Percentiles rank a stretch among this genome's conserved stretches.
Evolutionary conservation across 139 green algal species (phyloP).

Genomic region (Yamagishiella unicocca): DNA sequence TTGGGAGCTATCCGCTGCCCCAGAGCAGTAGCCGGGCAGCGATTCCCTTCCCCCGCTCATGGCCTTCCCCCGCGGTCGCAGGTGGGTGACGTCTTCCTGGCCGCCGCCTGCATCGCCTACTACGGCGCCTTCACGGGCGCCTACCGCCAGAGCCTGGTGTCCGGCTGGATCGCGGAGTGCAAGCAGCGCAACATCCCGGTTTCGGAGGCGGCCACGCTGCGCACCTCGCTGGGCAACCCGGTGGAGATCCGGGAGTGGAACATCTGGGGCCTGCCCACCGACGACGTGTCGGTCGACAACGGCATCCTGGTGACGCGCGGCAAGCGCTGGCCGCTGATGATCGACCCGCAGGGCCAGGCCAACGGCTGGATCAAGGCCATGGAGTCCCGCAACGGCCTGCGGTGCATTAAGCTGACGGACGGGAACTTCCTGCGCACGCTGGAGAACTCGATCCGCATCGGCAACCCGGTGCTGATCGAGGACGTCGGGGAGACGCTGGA

Average conservation of each 20-base stretch:
- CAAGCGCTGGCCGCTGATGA: conserved; percentile 90
- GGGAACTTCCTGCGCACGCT: conserved; percentile 82
- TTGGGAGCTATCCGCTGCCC: too few species aligned
- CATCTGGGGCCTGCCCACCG: conserved; percentile 83
- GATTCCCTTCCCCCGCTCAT: background rate
- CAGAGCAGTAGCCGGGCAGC: too few species aligned
- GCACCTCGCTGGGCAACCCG: conserved; percentile 72
- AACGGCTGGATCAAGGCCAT: conserved; percentile 88
- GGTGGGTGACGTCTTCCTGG: conserved; percentile 81
- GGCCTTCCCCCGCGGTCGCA: background rate
- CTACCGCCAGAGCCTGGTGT: conserved; percentile 80
- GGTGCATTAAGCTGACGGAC: conserved; percentile 82
- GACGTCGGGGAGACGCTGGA: conserved; percentile 79
- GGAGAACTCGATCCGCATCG: conserved; percentile 85
- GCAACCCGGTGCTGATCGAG: conserved; percentile 66
- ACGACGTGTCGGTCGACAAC: conserved; percentile 86
- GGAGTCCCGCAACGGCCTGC: conserved; percentile 82
- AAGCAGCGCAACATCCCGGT: conserved; percentile 73
- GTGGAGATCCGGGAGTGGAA: conserved; percentile 88
- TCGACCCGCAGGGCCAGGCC: conserved; percentile 87
- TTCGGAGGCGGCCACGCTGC: conserved; percentile 64
- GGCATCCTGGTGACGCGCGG: conserved; percentile 84
- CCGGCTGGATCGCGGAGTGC: conserved; percentile 71
- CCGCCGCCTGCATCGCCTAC: conserved; percentile 84
- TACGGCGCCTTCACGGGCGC: conserved; percentile 87